Evolutionary conservation across 2,329 filamentous ascomycete species (phyloP), one percentile per base, ranked within the genome.

Genomic region (Arthrinium phaeospermum): DNA sequence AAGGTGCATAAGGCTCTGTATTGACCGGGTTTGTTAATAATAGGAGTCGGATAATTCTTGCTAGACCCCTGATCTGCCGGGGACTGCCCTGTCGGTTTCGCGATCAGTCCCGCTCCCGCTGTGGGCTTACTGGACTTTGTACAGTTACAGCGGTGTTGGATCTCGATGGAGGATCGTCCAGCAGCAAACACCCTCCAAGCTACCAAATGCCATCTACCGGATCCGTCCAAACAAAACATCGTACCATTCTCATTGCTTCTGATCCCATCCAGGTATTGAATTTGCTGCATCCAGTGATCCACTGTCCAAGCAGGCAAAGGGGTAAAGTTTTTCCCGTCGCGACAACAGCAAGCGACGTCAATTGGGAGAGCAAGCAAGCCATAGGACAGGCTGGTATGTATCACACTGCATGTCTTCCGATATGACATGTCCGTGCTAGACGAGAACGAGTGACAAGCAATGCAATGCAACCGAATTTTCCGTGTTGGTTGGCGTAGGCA

Each of bases 41-140:
- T 24, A 41, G 57, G 34, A 64, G 57, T 64, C 57, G 57, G 57
- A 64, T 64, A 64, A 64, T 64, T 64, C n/a, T 41, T 64, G 34
- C 34, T 64, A 64, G 57, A n/a, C 57, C 57, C 57, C 57, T 64
- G 34, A 64, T 64, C 51, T 64, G 34, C 57, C 34, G 34, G 57
- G 57, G 57, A 24, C 12, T 30, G 27, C 67, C 45, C 24, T 68
- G 67, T 68, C 67, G n/a, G 41, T 68, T 68, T 47, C 67, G 44
- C 24, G 67, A 68, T 68, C 67, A 45, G 41, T 46, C 67, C 67
- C 67, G 67, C 45, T 68, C 67, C 67, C 67, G 67, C 67, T 68
- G 67, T 47, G 67, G 67, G 45, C 67, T 47, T 68, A 27, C 24
- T 37, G n/a, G 22, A 34, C 19, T 67, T 41, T n/a, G 57, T 64